Conservation (phyloP, 2,329 filamentous ascomycete genomes). For the Bipolaris sorokiniana region DNA sequence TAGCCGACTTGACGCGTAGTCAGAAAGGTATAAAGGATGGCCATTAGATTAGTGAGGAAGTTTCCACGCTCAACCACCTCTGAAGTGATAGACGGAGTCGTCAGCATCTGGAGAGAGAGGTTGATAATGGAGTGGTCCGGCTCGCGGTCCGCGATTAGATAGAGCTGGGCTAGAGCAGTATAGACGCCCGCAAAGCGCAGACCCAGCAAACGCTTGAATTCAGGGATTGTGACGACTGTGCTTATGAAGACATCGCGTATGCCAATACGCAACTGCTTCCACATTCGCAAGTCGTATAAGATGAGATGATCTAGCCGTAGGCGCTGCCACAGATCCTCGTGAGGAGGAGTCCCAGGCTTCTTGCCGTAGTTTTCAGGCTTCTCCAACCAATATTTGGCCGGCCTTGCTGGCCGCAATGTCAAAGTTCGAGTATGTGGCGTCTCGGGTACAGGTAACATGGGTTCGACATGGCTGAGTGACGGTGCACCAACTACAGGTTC, state of each 20-base stretch:
- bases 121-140: slow-evolving; percentile 99
- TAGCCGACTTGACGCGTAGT: slow-evolving; percentile 96
- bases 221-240: slow-evolving; percentile 91
- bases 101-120: slow-evolving; percentile 93
- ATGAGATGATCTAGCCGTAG: slow-evolving; percentile 94
- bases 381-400: slow-evolving; percentile 84
- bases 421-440: slow-evolving; percentile 66
- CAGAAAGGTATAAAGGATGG: slow-evolving; percentile 95
- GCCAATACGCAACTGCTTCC: slow-evolving; percentile 93
- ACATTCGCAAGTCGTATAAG: slow-evolving; percentile 90
- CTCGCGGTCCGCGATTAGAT: slow-evolving; percentile 93
- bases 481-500: slow-evolving; percentile 66
- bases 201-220: slow-evolving; percentile 93
- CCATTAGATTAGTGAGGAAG: slow-evolving; percentile 92
- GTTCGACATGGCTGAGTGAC: slow-evolving; percentile 67
- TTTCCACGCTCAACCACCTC: slow-evolving; percentile 95
- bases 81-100: slow-evolving; percentile 92
- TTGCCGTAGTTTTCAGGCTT: slow-evolving; percentile 74
- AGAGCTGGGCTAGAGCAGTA: slow-evolving; percentile 89
- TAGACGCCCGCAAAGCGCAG: slow-evolving; percentile 95
- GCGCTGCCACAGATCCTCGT: slow-evolving; percentile 87
- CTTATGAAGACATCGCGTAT: slow-evolving; percentile 93
- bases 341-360: slow-evolving; percentile 67
- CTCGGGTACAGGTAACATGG: slow-evolving; percentile 76
- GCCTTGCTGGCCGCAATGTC: slow-evolving; percentile 61